Evolutionary conservation across 2,329 filamentous ascomycete genomes (phyloP), one percentile per base, ranked within the genome.

Genomic region (Alternaria hordeiaustralica): DNA sequence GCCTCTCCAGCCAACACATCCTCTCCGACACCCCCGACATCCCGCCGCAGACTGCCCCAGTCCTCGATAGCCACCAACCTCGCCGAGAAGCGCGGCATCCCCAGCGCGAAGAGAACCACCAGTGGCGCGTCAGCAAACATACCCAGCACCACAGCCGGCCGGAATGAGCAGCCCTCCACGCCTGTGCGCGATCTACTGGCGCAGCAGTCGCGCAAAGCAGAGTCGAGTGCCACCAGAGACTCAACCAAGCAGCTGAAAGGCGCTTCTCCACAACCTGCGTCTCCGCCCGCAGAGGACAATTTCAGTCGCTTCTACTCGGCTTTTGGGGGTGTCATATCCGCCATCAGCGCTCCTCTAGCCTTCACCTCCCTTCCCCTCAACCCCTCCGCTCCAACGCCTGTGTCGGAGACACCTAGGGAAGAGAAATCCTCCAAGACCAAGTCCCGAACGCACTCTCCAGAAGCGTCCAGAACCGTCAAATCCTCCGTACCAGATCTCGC

Each of bases 251-350:
- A 69, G 33, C 63, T 65, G 2, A 63, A 58, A 23, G 66, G 65
- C n/a, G 58, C 56, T 2, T 4, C 66, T 6, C 23, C 51, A 26
- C 66, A 64, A 21, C 66, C 76, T 12, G 41, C 67, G 2, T 67
- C 74, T 13, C 69, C 76, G 0, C 71, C 74, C 0, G 68, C 81
- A 2, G 93, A 97, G 30, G 94, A 95, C 60, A 90, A 92, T 6
- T 99, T 97, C 76, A 88, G 92, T 7, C 89, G 90, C 58, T 99
- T 98, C 81, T 99, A 98, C 81, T 94, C 87, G 62, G 94, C 93
- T 1, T 97, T 97, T 74, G 94, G 94, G 59, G 93, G 88, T 58
- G 87, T 97, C 51, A 92, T 98, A 75, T 96, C 93, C 65, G 92
- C 90, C 71, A 88, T 98, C 12, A 96, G 95, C 0, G 94, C 94